Evolutionary conservation across 2,329 filamentous ascomycete genomes (phyloP), one percentile per base, ranked within the genome.

Genomic region (Geoglossum cookeanum): DNA sequence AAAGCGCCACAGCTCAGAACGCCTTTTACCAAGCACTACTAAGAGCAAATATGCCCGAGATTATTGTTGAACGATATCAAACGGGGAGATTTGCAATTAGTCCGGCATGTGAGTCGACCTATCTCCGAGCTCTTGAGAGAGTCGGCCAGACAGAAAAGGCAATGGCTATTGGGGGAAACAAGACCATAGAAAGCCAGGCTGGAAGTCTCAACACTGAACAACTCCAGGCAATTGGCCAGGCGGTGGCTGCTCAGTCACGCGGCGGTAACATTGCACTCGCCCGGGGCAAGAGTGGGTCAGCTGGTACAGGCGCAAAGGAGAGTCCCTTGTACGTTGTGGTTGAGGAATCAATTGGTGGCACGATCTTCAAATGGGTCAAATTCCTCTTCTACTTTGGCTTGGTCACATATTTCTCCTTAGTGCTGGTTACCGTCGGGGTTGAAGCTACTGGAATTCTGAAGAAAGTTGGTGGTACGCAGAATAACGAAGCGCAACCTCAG

Each of bases 281-380:
- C 8, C 68, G 69, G 35, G 73, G 73, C 57, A 71, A 75, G 51
- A 72, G 66, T 65, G 58, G 71, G 71, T 59, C 69, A 69, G 33
- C 66, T 51, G 81, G 82, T 44, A 80, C 79, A 54, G 89, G 89
- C 37, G 78, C 77, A 32, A 94, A 90, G 70, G 83, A 84, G 42
- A 81, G 85, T 52, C 91, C 91, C n/a, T 79, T 98, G 32, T 90
- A 97, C 66, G 92, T 98, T 47, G 86, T 97, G 11, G 88, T 98
- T 4, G 90, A 97, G 65, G 92, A 98, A 69, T 88, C 87, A 15
- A 76, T 86, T 56, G 82, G 86, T 57, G 82, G 79, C 61, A 78
- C 79, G 35, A 76, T 96, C 60, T 95, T 96, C 72, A 87, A 88
- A 67, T 96, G 89, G 90, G 74, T 91, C 69, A 94, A 88, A 68